Evolutionary conservation across 2,329 filamentous ascomycete species (phyloP).

Genomic region (Curvularia spicifera): DNA sequence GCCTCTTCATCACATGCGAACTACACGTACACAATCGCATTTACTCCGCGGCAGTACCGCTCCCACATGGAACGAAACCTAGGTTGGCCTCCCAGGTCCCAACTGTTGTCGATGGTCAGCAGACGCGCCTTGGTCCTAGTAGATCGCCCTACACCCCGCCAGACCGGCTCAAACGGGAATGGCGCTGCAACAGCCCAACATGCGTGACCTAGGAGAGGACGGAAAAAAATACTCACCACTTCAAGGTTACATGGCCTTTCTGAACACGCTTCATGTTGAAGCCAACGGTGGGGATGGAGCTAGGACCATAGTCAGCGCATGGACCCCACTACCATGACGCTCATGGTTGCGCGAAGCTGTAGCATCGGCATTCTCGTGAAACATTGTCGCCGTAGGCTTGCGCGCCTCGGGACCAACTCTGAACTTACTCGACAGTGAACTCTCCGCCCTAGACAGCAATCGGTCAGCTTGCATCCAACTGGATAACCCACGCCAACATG

Average conservation of each 20-base stretch:
- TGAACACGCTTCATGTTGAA: conserved; percentile 99
- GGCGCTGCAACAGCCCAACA: conserved; percentile 46
- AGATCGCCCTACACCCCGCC: conserved; percentile 40
- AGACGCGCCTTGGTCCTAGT: conserved; percentile 36
- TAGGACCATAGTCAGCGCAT: conserved; percentile 58
- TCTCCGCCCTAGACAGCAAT: conserved; percentile 78
- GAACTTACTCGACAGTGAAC: conserved; percentile 96
- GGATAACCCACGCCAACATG: conserved; percentile 29
- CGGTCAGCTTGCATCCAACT: conserved; percentile 36
- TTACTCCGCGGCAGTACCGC: conserved; percentile 95
- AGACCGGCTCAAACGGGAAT: conserved; percentile 41
- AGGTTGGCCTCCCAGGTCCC: conserved; percentile 97
- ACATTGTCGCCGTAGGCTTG: conserved; percentile 35
- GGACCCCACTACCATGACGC: conserved; percentile 34
- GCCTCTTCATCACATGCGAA: conserved; percentile 18
- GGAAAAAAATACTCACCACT: conserved; percentile 68
- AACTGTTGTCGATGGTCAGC: conserved; percentile 61
- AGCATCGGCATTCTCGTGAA: conserved; percentile 35
- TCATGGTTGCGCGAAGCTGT: conserved; percentile 41
- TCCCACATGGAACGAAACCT: conserved; percentile 99
- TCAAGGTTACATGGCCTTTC: conserved; percentile 96
- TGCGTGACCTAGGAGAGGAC: conserved; percentile 44
- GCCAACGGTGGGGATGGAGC: conserved; percentile 96
- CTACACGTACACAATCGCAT: conserved; percentile 80
- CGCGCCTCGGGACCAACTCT: conserved; percentile 33